These are phyloP conservation scores for Trichosporon asahii DNA, from an alignment of 1,284 basidiomycete genomes.

Conservation along the genomic window DNA sequence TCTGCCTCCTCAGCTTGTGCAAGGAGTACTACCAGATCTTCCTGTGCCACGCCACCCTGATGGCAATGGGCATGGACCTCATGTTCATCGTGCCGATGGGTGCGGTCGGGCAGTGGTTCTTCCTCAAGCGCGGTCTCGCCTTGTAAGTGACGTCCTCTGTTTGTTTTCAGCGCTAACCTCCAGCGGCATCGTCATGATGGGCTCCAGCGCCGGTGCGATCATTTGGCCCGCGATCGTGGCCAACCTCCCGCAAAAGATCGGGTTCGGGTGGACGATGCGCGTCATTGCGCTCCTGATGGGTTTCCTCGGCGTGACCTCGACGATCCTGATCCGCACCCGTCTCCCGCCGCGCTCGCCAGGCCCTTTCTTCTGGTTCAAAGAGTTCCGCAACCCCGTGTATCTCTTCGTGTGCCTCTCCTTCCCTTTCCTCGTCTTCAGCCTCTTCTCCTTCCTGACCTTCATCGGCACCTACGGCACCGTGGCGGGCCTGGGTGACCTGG, in stretches of 20 bases:
- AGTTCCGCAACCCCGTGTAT: constrained; percentile 38
- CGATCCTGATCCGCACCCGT: constrained; percentile 37
- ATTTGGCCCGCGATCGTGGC: constrained; percentile 44
- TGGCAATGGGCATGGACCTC: constrained; percentile 39
- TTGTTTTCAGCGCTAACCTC: constrained; percentile 6
- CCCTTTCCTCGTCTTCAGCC: constrained; percentile 35
- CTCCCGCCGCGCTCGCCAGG: constrained; percentile 38
- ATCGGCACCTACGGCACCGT: constrained; percentile 40
- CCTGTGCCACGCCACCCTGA: constrained; percentile 29
- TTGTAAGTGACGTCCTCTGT: too few species aligned
- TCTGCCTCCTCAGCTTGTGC: constrained; percentile 32
- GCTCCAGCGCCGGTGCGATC: constrained; percentile 39
- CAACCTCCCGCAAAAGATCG: constrained; percentile 38
- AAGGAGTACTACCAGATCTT: constrained; percentile 10
- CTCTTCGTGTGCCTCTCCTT: constrained; percentile 27
- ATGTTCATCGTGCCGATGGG: constrained; percentile 44
- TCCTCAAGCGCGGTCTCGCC: constrained; percentile 37
- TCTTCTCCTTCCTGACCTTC: constrained; percentile 39
- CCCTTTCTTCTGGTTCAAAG: constrained; percentile 34
- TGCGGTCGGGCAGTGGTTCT: constrained; percentile 45
- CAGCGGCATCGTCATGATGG: constrained; percentile 36
- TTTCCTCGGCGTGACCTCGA: constrained; percentile 26
- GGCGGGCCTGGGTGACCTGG: constrained; percentile 31
- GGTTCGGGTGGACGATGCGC: constrained; percentile 43
- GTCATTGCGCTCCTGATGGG: constrained; percentile 38